Evolutionary conservation across 2,329 filamentous ascomycete species (phyloP).

Genomic region (Ilyonectria sp.): DNA sequence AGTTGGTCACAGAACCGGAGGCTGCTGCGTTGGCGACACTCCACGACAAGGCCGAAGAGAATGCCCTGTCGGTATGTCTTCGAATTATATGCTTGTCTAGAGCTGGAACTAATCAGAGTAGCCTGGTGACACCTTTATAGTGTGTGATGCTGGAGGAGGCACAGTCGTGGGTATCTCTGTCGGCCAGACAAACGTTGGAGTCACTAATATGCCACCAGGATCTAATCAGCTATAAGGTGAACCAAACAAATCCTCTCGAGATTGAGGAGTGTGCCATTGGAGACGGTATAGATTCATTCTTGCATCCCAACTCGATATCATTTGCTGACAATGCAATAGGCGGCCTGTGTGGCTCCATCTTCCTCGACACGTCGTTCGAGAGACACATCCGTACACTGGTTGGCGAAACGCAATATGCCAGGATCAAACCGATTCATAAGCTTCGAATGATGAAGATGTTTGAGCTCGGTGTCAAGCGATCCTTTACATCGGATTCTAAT

Average conservation of each 20-base stretch:
- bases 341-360: conserved; percentile 8
- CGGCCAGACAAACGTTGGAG: neutral
- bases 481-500: neutral
- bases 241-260: neutral
- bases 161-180: conserved; percentile 1
- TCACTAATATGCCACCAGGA: neutral
- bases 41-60: neutral
- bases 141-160: conserved; percentile 13
- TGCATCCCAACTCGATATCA: too few species aligned
- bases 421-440: neutral
- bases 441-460: neutral
- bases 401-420: neutral
- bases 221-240: conserved; percentile 5
- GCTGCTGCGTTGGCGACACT: conserved; percentile 13
- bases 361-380: conserved; percentile 5
- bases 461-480: conserved; percentile 1
- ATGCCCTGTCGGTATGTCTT: neutral
- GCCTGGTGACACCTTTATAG: conserved; percentile 4
- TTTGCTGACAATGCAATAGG: neutral
- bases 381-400: neutral
- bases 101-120: neutral
- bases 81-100: neutral
- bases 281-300: neutral
- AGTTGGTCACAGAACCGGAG: conserved; percentile 10
- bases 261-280: conserved; percentile 10